Base-by-base conservation (phyloP, 1,139 yeast genomes). In the Scheffersomyces quercinus region DNA sequence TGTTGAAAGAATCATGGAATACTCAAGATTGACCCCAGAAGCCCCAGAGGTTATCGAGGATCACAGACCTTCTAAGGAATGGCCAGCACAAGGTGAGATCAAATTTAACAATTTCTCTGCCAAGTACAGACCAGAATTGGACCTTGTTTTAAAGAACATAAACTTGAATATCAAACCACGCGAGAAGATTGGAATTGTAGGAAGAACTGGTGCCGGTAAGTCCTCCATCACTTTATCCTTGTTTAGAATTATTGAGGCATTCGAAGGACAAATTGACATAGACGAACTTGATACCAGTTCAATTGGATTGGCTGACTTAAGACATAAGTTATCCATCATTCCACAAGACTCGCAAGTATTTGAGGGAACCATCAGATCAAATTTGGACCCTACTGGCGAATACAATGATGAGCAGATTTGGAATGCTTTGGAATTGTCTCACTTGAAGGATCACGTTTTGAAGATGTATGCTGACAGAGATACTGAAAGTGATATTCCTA, bases 261-360 rank as follows among this genome's bases (percentile, higher is more conserved):
- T 77, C 20, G 55, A 51, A 4, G 99, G 99, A 35, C 64, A 76
- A 45, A 89, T 93, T 49, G 68, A 70, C 15, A 87, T 93, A 53
- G 98, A 93, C 65, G 78, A 73, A 24, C 58, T 90, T 14, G 71
- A 86, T 51, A 89, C 93, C 8, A 72, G 82, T 39, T 55, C 71
- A 12, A 83, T 93, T 55, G 98, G 98, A 2, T 73, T 93, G 47
- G 77, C 73, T 46, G 98, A 93, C 60, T 75, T 93, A 59, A 83
- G 99, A 67, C 89, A 87, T 45, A 81, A 81, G 49, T 71, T 93
- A 43, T 88, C 96, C 0, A 93, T 93, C 53, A 93, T 93, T 55
- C 99, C 99, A 1, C 99, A 93, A 65, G 99, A 93, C 59, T 88
- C 98, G 0, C 98, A 93, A 66, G 95, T 91, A 4, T 91, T 93